Base-by-base conservation (phyloP, 768 basidiomycete genomes). In the Lactifluus subvellereus region DNA sequence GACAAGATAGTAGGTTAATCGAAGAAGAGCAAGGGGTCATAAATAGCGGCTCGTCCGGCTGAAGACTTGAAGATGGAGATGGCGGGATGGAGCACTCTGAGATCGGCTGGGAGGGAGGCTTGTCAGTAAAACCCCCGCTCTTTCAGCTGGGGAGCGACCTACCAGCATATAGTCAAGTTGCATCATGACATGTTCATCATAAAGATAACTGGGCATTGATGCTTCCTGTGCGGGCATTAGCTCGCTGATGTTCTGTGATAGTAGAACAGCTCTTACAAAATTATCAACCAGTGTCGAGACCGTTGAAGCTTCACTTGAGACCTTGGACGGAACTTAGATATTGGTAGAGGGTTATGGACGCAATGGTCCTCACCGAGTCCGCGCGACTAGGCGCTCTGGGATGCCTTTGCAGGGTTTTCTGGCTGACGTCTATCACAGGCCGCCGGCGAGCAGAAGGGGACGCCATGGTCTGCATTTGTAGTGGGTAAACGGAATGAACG, bases 1-100 rank as follows among this genome's bases (percentile, higher is more conserved):
- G 66, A 48, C 67, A 62, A 40, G 69, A 63, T 57, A 59, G 66
- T 54, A 62, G 62, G 63, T 48, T 62, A 66, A 55, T 53, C 32
- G 55, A 54, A 16, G 66, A 62, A 32, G 65, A 58, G 53, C 45
- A 64, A 60, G 65, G 58, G 35, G 62, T 63, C 64, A 64, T 56
- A 42, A 62, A 60, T 40, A 62, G 35, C 13, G 55, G 43, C 64
- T 62, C 59, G 11, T 62, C 60, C 0, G 68, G 65, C 10, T 67
- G 61, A 49, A 68, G 49, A 20, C 61, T 67, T 33, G 68, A 71
- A 35, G 67, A 68, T 20, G 70, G 68, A n/a, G 61, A 67, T 58
- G 58, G 68, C 35, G 69, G 67, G 14, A 64, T 61, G 45, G 64
- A 61, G 33, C 65, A 63, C 47, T 69, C 70, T 35, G 65, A 48